A percentile compares a stretch with the other conserved stretches of the same genome.
Evolutionary conservation across 1,284 basidiomycete genomes (phyloP).

Genomic region (Hymenochaete sp.): DNA sequence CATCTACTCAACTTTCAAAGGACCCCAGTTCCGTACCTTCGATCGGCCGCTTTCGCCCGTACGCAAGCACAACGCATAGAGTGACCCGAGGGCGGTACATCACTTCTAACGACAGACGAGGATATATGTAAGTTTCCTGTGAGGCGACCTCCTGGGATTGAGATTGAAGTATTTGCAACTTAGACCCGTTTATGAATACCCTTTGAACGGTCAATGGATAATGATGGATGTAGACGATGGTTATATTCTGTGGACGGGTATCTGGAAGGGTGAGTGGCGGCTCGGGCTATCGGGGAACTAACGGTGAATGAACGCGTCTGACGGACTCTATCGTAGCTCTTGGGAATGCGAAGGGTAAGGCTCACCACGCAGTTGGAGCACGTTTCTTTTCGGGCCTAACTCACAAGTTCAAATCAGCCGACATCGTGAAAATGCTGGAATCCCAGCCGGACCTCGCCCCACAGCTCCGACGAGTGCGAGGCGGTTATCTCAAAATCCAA

Average conservation of each 20-base stretch:
- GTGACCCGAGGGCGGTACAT: slow-evolving; percentile 80
- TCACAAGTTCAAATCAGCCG: slow-evolving; percentile 40
- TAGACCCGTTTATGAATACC: slow-evolving; percentile 81
- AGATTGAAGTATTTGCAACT: not conserved
- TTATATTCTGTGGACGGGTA: slow-evolving; percentile 80
- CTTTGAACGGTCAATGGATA: slow-evolving; percentile 80
- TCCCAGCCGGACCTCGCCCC: slow-evolving; percentile 77
- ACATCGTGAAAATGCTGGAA: slow-evolving; percentile 84
- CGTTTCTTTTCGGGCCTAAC: slow-evolving; percentile 10
- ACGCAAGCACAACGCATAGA: slow-evolving; percentile 65
- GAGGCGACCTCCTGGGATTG: not conserved
- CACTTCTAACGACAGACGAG: slow-evolving; percentile 76
- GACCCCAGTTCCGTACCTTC: slow-evolving; percentile 43
- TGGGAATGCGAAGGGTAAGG: slow-evolving; percentile 73
- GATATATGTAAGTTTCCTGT: slow-evolving; percentile 60
- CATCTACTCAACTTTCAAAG: slow-evolving; percentile 32
- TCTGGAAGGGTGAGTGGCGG: slow-evolving; percentile 66
- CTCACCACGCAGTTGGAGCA: not conserved
- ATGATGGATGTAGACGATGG: slow-evolving; percentile 90
- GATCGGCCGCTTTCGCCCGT: slow-evolving; percentile 65
- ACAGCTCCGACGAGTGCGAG: slow-evolving; percentile 71
- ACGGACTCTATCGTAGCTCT: slow-evolving; percentile 42
- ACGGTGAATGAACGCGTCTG: not conserved
- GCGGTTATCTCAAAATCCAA: slow-evolving; percentile 82
- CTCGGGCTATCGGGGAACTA: slow-evolving; percentile 3